Evolutionary conservation across 495 filamentous ascomycete genomes (phyloP), one percentile per base, ranked within the genome.

Genomic region (Chaetomidium leptoderma): DNA sequence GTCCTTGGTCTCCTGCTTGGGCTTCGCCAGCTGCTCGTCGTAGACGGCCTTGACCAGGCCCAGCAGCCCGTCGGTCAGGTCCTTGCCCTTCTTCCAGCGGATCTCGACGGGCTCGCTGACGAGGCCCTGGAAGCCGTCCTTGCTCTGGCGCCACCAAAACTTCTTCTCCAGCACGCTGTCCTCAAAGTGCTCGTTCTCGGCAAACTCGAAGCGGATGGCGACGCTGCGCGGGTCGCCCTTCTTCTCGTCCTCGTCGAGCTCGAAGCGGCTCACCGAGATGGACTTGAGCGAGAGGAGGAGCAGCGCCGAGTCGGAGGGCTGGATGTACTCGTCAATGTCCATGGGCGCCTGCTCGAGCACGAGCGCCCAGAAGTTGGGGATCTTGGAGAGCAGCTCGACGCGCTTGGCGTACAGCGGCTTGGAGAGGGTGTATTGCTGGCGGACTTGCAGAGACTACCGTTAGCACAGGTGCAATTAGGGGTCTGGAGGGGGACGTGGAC

Each of bases 41-140:
- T 76, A 88, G 36, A 87, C 78, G 46, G 82, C 79, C 47, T 82
- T 78, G 16, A 86, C 86, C 6, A 88, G 80, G 70, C 84, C 81
- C 21, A 90, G 83, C 62, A 95, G 72, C 37, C 92, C 92, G 54
- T 82, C 80, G 35, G 91, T 96, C 63, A 92, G 70, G 69, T 97
- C 92, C 72, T 85, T 85, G 50, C 81, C 86, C 61, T 84, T 75
- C 81, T 90, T 95, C 92, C 92, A 97, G 64, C 85, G 76, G 67
- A 97, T 89, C 55, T 82, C 78, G 36, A 96, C 88, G 6, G 92
- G 92, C 69, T 92, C 89, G 36, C 83, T 87, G 43, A 93, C 89
- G 19, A 93, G 77, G 32, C 89, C 89, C 19, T 78, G 72, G 78
- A 82, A 88, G 30, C 82, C 84, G 63, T 83, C 82, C 64, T 79